Conservation (phyloP, 2,329 filamentous ascomycete species). For the Colletotrichum aenigma region DNA sequence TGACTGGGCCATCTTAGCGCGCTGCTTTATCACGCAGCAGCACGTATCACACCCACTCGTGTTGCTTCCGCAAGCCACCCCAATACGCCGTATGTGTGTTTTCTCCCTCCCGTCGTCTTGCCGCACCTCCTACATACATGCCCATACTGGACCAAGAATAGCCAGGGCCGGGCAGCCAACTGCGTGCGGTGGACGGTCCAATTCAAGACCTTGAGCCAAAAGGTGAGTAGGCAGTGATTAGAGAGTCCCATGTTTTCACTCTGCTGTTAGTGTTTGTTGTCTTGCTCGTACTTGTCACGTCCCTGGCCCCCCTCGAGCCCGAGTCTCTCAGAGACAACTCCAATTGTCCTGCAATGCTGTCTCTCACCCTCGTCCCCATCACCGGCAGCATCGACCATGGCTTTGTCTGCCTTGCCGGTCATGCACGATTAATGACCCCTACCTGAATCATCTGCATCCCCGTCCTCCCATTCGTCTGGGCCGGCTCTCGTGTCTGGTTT, state of each 20-base stretch:
- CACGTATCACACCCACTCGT: not conserved
- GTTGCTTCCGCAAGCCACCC: conserved; percentile 1
- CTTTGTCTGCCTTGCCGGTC: not conserved
- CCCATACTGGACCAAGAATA: not conserved
- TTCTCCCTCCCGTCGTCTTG: conserved; percentile 5
- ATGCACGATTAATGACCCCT: not conserved
- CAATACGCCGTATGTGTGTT: conserved; percentile 1
- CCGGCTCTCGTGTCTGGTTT: not conserved
- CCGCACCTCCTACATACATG: conserved; percentile 2
- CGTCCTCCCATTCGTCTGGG: not conserved
- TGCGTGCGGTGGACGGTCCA: not conserved
- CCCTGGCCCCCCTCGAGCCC: not conserved
- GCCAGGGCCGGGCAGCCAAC: not conserved
- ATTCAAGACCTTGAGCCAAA: not conserved
- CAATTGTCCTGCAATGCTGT: not conserved
- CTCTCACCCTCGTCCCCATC: not conserved
- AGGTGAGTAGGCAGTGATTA: not conserved
- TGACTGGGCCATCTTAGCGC: not conserved
- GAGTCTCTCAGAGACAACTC: not conserved
- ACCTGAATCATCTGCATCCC: not conserved
- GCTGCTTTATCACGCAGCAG: not conserved
- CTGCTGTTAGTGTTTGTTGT: not conserved
- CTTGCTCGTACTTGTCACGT: not conserved
- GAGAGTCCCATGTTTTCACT: not conserved
- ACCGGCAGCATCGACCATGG: not conserved